Evolutionary conservation across 768 basidiomycete species (phyloP).

Genomic region (Coprinopsis sp.): DNA sequence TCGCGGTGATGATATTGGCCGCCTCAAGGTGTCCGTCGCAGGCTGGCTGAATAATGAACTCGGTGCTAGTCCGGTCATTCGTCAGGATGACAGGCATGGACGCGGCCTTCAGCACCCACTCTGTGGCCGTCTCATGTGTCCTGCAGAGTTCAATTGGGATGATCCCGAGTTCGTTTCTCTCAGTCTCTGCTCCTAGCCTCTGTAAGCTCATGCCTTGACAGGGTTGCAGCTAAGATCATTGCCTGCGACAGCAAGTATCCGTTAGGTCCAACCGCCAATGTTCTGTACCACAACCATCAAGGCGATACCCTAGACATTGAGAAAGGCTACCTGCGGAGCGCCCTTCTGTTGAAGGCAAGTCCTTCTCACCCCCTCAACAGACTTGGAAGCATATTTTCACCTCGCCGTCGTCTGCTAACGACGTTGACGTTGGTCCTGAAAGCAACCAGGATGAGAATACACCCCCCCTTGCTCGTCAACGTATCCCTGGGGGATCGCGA

Average conservation of each 20-base stretch:
- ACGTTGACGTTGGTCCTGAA: conserved; percentile 10
- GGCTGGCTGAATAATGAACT: conserved; percentile 18
- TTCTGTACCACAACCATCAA: conserved; percentile 13
- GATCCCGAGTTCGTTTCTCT: conserved; percentile 18
- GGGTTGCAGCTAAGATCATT: too few species aligned
- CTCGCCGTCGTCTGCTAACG: conserved; percentile 16
- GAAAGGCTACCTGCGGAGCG: conserved; percentile 17
- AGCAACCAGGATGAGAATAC: conserved; percentile 11
- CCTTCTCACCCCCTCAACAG: conserved; percentile 7
- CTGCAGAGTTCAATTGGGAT: conserved; percentile 22
- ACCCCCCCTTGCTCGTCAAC: conserved; percentile 6
- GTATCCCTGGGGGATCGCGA: too few species aligned
- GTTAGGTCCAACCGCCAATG: conserved; percentile 12
- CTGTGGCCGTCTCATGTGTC: conserved; percentile 24
- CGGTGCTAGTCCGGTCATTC: conserved; percentile 3
- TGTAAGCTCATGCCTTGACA: too few species aligned
- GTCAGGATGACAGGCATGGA: conserved; percentile 3
- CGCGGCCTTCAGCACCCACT: conserved; percentile 21
- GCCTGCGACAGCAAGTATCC: conserved; percentile 14
- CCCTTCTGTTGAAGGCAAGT: conserved; percentile 20
- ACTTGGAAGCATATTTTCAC: conserved; percentile 17
- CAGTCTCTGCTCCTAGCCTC: too few species aligned
- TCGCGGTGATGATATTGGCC: conserved; percentile 19
- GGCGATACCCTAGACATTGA: conserved; percentile 12
- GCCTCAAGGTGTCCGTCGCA: conserved; percentile 14